A percentile compares a stretch with the other conserved stretches of the same genome.
Conservation (phyloP, 305 asterid genomes). For the Fraxinus paxiana region DNA sequence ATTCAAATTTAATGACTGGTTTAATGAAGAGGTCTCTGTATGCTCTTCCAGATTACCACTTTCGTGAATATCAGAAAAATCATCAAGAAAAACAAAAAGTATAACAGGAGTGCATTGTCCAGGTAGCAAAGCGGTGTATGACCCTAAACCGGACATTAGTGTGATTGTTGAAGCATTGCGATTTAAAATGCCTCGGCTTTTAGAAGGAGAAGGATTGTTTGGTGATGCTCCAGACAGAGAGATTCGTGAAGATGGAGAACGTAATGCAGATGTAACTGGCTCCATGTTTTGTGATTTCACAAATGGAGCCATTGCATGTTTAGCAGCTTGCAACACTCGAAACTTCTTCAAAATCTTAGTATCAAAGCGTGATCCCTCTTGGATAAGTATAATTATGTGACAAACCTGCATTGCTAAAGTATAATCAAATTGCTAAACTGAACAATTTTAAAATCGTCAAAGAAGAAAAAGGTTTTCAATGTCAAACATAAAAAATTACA, state of each 20-base stretch:
- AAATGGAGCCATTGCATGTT: conserved; percentile 60
- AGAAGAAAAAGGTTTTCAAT: not conserved
- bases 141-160: conserved; percentile 72
- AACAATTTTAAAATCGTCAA: conserved; percentile 9
- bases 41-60: conserved; percentile 51
- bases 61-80: conserved; percentile 55
- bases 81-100: conserved; percentile 83
- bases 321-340: conserved; percentile 80
- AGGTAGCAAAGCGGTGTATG: conserved; percentile 70
- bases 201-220: conserved; percentile 62
- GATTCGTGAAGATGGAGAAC: conserved; percentile 45
- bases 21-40: conserved; percentile 43
- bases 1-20: conserved; percentile 43
- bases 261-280: conserved; percentile 42
- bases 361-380: conserved; percentile 88
- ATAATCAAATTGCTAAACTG: conserved; percentile 38
- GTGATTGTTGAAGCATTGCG: conserved; percentile 58
- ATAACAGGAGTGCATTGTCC: conserved; percentile 88
- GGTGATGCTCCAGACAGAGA: conserved; percentile 42
- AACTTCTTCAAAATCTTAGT: conserved; percentile 64
- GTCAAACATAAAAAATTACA: not conserved
- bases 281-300: conserved; percentile 50
- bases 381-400: conserved; percentile 67
- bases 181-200: conserved; percentile 54
- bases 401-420: conserved; percentile 90